phyloP scores from a whole-genome alignment of 441 rosid genomes.

The Erodium texanum region DNA sequence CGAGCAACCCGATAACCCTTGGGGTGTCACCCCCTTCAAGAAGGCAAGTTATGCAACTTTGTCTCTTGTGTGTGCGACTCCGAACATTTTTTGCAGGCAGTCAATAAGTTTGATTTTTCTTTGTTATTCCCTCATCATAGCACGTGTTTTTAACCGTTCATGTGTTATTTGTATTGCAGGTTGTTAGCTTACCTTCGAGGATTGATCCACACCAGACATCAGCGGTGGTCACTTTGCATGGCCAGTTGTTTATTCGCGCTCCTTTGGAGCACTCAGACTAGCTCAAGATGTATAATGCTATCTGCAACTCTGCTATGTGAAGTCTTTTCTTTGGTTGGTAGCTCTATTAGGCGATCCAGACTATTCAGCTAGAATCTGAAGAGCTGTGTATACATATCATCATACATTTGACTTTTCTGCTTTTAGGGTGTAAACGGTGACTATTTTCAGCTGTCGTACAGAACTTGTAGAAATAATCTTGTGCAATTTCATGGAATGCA shows the following conservation, averaged over 20 bases:
- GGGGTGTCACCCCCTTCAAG: slow-evolving; percentile 72
- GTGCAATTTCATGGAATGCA: too few species aligned
- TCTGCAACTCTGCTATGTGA: background rate
- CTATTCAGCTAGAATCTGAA: background rate
- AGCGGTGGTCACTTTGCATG: slow-evolving; percentile 89
- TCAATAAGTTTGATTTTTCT: background rate
- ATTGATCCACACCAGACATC: slow-evolving; percentile 90
- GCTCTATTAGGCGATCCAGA: background rate
- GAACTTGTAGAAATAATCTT: too few species aligned
- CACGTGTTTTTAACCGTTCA: too few species aligned
- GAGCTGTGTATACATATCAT: too few species aligned
- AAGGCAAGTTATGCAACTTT: slow-evolving; percentile 43
- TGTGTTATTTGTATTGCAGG: slow-evolving; percentile 48
- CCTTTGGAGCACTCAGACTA: slow-evolving; percentile 54
- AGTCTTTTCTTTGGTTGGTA: background rate
- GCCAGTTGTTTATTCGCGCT: slow-evolving; percentile 84
- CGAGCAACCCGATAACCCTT: slow-evolving; percentile 52
- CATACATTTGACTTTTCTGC: background rate
- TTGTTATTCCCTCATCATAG: too few species aligned
- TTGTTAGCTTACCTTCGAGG: slow-evolving; percentile 73
- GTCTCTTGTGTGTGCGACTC: too few species aligned
- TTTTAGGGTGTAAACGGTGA: background rate
- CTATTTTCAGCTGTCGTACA: background rate
- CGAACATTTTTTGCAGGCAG: background rate
- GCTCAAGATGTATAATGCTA: background rate